phyloP scores from a whole-genome alignment of 1,139 yeast genomes.

The Yamadazyma diospyri region DNA sequence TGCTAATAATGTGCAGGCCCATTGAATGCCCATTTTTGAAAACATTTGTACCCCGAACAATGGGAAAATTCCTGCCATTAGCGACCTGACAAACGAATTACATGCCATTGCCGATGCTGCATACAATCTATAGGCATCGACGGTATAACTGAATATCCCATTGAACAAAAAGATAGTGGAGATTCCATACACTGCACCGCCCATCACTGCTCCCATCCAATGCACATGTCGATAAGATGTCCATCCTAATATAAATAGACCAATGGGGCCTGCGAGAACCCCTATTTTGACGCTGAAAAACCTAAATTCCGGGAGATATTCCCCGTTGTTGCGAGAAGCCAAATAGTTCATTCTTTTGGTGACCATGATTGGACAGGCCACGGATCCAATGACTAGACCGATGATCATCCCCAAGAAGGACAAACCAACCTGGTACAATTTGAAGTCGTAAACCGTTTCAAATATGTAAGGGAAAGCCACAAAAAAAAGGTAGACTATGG shows the following conservation, averaged over 20 bases:
- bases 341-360: conserved; percentile 22
- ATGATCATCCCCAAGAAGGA: conserved; percentile 50
- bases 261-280: conserved; percentile 33
- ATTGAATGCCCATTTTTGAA: conserved; percentile 31
- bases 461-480: conserved; percentile 61
- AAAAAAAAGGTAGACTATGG: conserved; percentile 60
- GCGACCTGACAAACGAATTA: conserved; percentile 35
- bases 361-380: conserved; percentile 20
- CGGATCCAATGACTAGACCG: conserved; percentile 39
- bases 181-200: conserved; percentile 33
- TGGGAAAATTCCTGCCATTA: conserved; percentile 39
- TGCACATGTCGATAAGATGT: conserved; percentile 33
- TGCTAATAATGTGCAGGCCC: conserved; percentile 41
- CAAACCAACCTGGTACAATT: conserved; percentile 37
- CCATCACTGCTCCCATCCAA: conserved; percentile 42
- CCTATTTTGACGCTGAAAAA: conserved; percentile 37
- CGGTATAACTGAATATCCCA: conserved; percentile 36
- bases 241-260: conserved; percentile 41
- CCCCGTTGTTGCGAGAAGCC: conserved; percentile 27
- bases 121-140: conserved; percentile 37
- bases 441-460: conserved; percentile 42
- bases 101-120: conserved; percentile 44
- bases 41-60: conserved; percentile 39
- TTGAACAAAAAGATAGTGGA: conserved; percentile 41
- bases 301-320: conserved; percentile 33